These are phyloP conservation scores for Protomyces gravidus DNA, from an alignment of 1,139 yeast genomes.

Conservation along the genomic window DNA sequence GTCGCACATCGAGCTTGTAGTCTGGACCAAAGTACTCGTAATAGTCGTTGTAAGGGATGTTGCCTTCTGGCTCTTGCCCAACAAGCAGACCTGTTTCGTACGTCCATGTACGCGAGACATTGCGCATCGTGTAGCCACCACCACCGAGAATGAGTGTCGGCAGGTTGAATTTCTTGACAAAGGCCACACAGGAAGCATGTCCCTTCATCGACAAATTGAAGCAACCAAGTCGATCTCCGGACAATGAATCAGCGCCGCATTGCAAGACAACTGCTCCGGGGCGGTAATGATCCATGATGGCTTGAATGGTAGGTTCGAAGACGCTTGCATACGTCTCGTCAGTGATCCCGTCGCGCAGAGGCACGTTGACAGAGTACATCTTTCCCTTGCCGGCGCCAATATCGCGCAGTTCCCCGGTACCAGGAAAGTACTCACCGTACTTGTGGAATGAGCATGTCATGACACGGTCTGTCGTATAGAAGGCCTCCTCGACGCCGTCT, in stretches of 20 bases:
- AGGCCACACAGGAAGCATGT: slow-evolving; percentile 92
- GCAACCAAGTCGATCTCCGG: slow-evolving; percentile 88
- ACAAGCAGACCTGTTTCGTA: slow-evolving; percentile 86
- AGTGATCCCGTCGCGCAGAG: slow-evolving; percentile 87
- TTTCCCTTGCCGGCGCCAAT: slow-evolving; percentile 87
- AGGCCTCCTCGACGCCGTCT: slow-evolving; percentile 98
- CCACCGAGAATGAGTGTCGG: slow-evolving; percentile 95
- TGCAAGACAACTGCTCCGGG: slow-evolving; percentile 89
- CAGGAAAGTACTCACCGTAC: slow-evolving; percentile 95
- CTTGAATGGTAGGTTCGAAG: slow-evolving; percentile 77
- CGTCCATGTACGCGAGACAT: slow-evolving; percentile 95
- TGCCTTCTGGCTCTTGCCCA: slow-evolving; percentile 70
- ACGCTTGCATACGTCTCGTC: slow-evolving; percentile 80
- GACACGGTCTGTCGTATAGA: slow-evolving; percentile 91
- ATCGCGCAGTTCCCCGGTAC: slow-evolving; percentile 88
- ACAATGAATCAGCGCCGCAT: slow-evolving; percentile 86
- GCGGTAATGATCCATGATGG: slow-evolving; percentile 87
- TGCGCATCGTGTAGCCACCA: slow-evolving; percentile 97
- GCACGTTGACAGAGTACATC: slow-evolving; percentile 80
- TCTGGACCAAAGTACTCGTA: slow-evolving; percentile 97
- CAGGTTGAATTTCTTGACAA: slow-evolving; percentile 75
- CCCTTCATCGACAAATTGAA: slow-evolving; percentile 88
- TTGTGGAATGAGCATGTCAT: slow-evolving; percentile 98
- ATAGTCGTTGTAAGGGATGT: slow-evolving; percentile 91
- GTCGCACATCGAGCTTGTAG: slow-evolving; percentile 84